Percentiles rank a stretch among this genome's conserved stretches.
These are phyloP conservation scores for Termitomyces sp. DNA, from an alignment of 768 basidiomycete genomes.

Conservation along the genomic window DNA sequence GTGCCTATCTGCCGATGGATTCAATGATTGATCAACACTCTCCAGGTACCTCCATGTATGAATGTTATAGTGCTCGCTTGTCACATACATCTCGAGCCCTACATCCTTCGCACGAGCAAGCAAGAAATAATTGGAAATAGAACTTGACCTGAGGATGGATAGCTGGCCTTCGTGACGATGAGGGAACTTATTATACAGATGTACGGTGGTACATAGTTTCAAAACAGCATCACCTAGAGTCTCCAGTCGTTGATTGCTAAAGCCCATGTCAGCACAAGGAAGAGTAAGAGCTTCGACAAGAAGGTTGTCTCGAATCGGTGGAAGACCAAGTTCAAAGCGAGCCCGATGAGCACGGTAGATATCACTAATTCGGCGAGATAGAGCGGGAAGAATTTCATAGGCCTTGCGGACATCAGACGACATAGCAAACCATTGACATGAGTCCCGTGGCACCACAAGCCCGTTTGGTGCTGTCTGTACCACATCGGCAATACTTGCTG, in stretches of 20 bases:
- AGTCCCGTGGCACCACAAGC: slow-evolving; percentile 35
- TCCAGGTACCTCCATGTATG: slow-evolving; percentile 57
- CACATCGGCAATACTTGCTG: slow-evolving; percentile 6
- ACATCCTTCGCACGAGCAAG: slow-evolving; percentile 62
- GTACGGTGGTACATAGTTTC: slow-evolving; percentile 70
- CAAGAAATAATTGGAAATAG: slow-evolving; percentile 69
- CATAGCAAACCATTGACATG: slow-evolving; percentile 54
- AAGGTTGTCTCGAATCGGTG: slow-evolving; percentile 50
- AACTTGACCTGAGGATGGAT: slow-evolving; percentile 54
- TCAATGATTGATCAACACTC: slow-evolving; percentile 29
- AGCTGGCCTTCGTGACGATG: slow-evolving; percentile 84
- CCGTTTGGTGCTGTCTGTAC: slow-evolving; percentile 19
- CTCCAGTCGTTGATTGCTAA: slow-evolving; percentile 83
- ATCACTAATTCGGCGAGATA: slow-evolving; percentile 65
- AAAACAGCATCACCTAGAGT: slow-evolving; percentile 85
- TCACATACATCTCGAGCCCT: slow-evolving; percentile 61
- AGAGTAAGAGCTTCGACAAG: slow-evolving; percentile 76
- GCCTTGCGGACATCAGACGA: slow-evolving; percentile 44
- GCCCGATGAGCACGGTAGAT: slow-evolving; percentile 55
- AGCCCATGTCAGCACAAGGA: slow-evolving; percentile 58
- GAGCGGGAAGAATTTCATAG: slow-evolving; percentile 58
- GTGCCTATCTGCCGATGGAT: slow-evolving; percentile 20
- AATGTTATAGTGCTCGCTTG: slow-evolving; percentile 50
- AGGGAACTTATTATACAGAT: slow-evolving; percentile 74
- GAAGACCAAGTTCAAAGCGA: slow-evolving; percentile 54